These are phyloP conservation scores for Dictyostelium purpureum DNA, from an alignment of 78 protist genomes.

Conservation along the genomic window DNA sequence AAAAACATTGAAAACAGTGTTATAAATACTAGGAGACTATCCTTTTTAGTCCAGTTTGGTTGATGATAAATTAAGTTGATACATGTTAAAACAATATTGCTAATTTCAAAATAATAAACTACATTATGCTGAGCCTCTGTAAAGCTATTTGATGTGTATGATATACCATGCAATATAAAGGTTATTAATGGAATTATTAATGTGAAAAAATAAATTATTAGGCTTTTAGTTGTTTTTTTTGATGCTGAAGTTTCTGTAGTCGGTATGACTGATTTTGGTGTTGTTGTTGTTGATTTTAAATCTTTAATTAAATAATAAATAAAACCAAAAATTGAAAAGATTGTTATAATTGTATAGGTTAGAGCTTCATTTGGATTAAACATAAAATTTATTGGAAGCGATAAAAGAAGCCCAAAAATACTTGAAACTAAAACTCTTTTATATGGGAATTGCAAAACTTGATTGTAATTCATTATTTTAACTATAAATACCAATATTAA, in stretches of 20 bases:
- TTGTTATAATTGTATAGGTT: not conserved
- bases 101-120: slow-evolving; percentile 24
- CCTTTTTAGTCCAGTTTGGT: not conserved
- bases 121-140: slow-evolving; percentile 66
- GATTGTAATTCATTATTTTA: not conserved
- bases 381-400: not conserved
- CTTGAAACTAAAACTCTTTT: not conserved
- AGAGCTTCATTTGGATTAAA: not conserved
- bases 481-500: not conserved
- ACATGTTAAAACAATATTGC: not conserved
- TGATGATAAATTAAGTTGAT: not conserved
- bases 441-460: not conserved
- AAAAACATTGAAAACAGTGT: not conserved
- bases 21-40: not conserved
- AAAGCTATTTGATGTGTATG: slow-evolving; percentile 71
- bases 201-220: no score
- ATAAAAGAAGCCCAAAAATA: not conserved
- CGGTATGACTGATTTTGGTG: no score
- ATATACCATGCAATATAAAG: slow-evolving; percentile 36
- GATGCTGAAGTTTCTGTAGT: no score
- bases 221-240: no score
- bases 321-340: not conserved
- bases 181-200: not conserved
- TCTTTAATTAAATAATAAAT: no score
- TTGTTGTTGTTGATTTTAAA: no score